Base-by-base conservation (phyloP, 306 rosid genomes). In the Vicia villosa region DNA sequence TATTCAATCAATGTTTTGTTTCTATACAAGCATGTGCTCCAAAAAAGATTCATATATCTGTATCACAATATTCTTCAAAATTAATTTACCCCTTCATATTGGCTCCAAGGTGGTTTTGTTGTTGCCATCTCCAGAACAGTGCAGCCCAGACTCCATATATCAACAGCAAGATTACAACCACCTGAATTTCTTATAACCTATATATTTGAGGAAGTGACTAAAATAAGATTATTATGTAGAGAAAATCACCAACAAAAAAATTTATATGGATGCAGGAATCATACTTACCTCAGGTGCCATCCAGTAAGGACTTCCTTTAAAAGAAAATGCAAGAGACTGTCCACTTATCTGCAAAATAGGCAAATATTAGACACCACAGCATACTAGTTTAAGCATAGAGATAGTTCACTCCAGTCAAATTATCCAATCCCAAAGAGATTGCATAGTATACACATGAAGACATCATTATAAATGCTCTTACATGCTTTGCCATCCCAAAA, bases 401-500 rank as follows among this genome's bases (percentile, higher is more conserved):
- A 81, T 82, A 83, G 58, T 85, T 68, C 61, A 82, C 76, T 75
- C 78, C 74, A 79, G 80, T 80, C 63, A 84, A 79, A 82, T 74
- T 76, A 74, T 84, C 91, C 52, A 68, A 55, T 34, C 20, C 36
- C 40, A 51, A 37, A 47, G 11, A 68, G 15, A 45, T 54, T 55
- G 49, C 76, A 52, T 54, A 63, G 73, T 38, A 82, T 86, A 73
- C 77, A 87, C 88, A 73, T 73, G 84, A 50, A 67, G 74, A 88
- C 71, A 82, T 77, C 72, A n/a, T 83, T 82, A 70, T 77, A 85
- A 66, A 85, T 73, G 70, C 85, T 81, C 91, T 88, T 86, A 92
- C 98, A 83, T 88, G 93, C 68, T 92, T 92, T 66, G 98, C 98
- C 96, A 92, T 89, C 77, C 98, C 98, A 83, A 92, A 92, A 80